Evolutionary conservation across 2,329 filamentous ascomycete species (phyloP).

Genomic region (Colletotrichum truncatum): DNA sequence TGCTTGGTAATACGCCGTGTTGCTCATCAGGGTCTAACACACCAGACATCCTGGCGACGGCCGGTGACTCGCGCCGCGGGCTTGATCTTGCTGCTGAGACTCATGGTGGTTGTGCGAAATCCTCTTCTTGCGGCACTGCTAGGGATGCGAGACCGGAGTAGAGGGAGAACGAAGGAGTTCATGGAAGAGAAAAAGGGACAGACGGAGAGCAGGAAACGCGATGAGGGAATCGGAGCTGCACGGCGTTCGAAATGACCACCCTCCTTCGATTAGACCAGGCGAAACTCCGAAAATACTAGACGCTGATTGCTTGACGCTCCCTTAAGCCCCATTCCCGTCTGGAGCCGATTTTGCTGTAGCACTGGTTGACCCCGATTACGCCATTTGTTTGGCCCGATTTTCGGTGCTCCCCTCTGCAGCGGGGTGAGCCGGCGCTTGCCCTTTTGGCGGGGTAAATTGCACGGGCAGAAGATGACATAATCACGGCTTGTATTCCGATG

Average conservation of each 20-base stretch:
- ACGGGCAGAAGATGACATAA: constrained; percentile 4
- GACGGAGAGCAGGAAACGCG: not conserved
- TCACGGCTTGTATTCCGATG: not conserved
- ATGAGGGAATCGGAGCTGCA: not conserved
- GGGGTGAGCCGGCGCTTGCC: constrained; percentile 25
- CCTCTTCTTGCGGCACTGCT: constrained; percentile 25
- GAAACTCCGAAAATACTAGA: constrained; percentile 11
- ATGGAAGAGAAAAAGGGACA: constrained; percentile 11
- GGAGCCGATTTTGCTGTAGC: constrained; percentile 8
- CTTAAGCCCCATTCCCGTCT: constrained; percentile 20
- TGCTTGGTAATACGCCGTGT: not conserved
- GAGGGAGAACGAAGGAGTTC: constrained; percentile 25
- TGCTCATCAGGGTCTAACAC: constrained; percentile 29
- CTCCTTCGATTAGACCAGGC: constrained; percentile 1
- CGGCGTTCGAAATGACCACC: not conserved
- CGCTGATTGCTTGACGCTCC: constrained; percentile 25
- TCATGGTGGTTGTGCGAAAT: constrained; percentile 46
- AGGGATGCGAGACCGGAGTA: constrained; percentile 30
- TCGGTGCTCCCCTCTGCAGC: constrained; percentile 22
- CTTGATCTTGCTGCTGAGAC: constrained; percentile 55
- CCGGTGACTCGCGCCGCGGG: constrained; percentile 60
- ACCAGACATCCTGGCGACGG: constrained; percentile 63
- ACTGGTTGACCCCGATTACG: constrained; percentile 10
- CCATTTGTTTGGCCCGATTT: constrained; percentile 22
- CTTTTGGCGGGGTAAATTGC: constrained; percentile 22